Evolutionary conservation across 2,329 filamentous ascomycete species (phyloP).

Genomic region (Fusarium decemcellulare): DNA sequence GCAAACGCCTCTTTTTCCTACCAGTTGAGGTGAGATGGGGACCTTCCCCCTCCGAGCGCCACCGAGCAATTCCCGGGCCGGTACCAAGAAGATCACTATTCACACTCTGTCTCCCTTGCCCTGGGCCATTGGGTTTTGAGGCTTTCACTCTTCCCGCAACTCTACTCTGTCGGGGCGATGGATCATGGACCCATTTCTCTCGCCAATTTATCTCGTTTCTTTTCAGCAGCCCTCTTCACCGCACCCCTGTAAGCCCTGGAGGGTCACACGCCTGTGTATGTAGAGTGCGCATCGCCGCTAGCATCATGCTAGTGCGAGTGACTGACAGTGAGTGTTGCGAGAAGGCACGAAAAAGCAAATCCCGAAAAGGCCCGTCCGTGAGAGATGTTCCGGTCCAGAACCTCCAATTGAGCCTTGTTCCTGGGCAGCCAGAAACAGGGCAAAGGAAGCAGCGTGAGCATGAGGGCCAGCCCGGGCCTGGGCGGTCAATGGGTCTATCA

Average conservation of each 20-base stretch:
- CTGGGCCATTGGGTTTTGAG: slow-evolving; percentile 5
- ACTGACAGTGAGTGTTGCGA: slow-evolving; percentile 18
- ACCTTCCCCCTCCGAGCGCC: slow-evolving; percentile 4
- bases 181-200: neutral
- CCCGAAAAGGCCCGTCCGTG: slow-evolving; percentile 31
- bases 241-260: slow-evolving; percentile 16
- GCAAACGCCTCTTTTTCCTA: too few species aligned
- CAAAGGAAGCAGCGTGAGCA: slow-evolving; percentile 21
- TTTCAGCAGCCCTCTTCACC: slow-evolving; percentile 1
- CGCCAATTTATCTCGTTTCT: neutral
- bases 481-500: neutral
- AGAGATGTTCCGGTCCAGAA: slow-evolving; percentile 22
- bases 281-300: slow-evolving; percentile 12
- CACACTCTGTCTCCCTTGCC: slow-evolving; percentile 13
- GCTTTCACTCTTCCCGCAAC: too few species aligned
- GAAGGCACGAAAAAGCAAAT: slow-evolving; percentile 35
- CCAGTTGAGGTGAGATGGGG: too few species aligned
- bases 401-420: slow-evolving; percentile 21
- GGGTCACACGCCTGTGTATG: slow-evolving; percentile 9
- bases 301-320: slow-evolving; percentile 4
- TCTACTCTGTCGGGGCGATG: too few species aligned
- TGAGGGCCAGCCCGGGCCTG: slow-evolving; percentile 4
- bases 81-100: slow-evolving; percentile 10
- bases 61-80: slow-evolving; percentile 34
- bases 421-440: slow-evolving; percentile 21